phyloP scores from a whole-genome alignment of 331 rosid species.

The Prunus yedoensis region DNA sequence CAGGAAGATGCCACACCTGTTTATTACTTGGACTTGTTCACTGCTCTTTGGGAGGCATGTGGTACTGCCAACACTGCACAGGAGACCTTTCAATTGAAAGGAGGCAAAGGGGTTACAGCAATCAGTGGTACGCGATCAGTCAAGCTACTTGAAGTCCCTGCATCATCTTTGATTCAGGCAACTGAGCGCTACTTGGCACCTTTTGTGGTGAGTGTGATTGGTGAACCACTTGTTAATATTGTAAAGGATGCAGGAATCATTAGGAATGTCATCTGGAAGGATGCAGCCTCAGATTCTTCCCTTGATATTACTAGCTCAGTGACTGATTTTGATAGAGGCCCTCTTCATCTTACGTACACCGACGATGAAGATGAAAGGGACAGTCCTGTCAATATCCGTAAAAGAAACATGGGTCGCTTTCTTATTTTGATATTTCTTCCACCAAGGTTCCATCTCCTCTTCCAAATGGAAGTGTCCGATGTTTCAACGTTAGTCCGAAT shows the following conservation, averaged over 20 bases:
- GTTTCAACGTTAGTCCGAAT: slow-evolving; percentile 85
- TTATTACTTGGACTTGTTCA: slow-evolving; percentile 67
- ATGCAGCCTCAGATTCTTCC: slow-evolving; percentile 40
- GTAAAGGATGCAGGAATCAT: slow-evolving; percentile 72
- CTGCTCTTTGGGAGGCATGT: slow-evolving; percentile 94
- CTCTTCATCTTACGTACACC: slow-evolving; percentile 70
- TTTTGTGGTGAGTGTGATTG: slow-evolving; percentile 75
- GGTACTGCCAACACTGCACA: slow-evolving; percentile 75
- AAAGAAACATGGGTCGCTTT: slow-evolving; percentile 68
- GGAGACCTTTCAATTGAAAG: slow-evolving; percentile 82
- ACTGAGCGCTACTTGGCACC: slow-evolving; percentile 69
- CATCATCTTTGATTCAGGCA: slow-evolving; percentile 62
- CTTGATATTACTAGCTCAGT: slow-evolving; percentile 33
- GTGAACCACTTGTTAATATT: slow-evolving; percentile 65
- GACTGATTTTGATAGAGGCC: slow-evolving; percentile 44
- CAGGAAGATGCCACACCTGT: slow-evolving; percentile 44
- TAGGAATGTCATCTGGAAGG: slow-evolving; percentile 66
- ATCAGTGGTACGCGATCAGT: slow-evolving; percentile 86
- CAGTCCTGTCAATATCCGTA: slow-evolving; percentile 33
- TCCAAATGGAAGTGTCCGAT: slow-evolving; percentile 90
- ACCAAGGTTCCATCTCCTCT: slow-evolving; percentile 94
- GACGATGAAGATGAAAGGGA: slow-evolving; percentile 52
- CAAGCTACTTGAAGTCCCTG: slow-evolving; percentile 77
- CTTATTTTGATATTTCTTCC: slow-evolving; percentile 87
- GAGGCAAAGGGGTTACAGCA: slow-evolving; percentile 87